Percentiles rank a stretch among this genome's conserved stretches.
Evolutionary conservation across 1,139 yeast species (phyloP).

Genomic region (Blastobotrys persicus): DNA sequence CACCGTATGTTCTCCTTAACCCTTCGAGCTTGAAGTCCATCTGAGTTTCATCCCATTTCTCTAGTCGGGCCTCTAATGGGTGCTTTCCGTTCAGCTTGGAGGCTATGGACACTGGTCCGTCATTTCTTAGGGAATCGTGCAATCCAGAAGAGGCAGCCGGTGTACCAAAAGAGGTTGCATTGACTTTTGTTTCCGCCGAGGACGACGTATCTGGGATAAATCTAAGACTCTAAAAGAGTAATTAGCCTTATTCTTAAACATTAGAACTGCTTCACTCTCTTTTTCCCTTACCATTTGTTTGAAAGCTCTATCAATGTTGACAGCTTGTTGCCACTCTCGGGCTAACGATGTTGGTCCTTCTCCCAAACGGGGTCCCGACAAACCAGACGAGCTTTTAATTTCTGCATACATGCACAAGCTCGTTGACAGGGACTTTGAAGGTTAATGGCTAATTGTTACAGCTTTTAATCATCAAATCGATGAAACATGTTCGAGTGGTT

Average conservation of each 20-base stretch:
- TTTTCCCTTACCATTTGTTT: conserved; percentile 3
- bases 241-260: too few species aligned
- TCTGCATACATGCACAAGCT: too few species aligned
- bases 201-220: conserved; percentile 26
- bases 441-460: too few species aligned
- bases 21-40: conserved; percentile 68
- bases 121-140: conserved; percentile 32
- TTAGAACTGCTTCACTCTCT: too few species aligned
- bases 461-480: too few species aligned
- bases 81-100: conserved; percentile 78
- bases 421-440: too few species aligned
- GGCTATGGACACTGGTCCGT: conserved; percentile 42
- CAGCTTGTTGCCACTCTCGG: too few species aligned
- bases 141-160: conserved; percentile 34
- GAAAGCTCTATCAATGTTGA: too few species aligned
- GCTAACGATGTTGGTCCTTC: too few species aligned
- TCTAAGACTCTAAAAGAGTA: conserved; percentile 18
- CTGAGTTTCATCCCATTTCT: conserved; percentile 79
- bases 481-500: too few species aligned
- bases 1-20: conserved; percentile 81
- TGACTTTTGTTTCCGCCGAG: conserved; percentile 21
- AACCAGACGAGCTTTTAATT: too few species aligned
- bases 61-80: conserved; percentile 75
- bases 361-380: too few species aligned
- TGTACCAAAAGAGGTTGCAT: conserved; percentile 26